These are phyloP conservation scores for Mikania micrantha DNA, from an alignment of 129 eudicot species.

Conservation along the genomic window DNA sequence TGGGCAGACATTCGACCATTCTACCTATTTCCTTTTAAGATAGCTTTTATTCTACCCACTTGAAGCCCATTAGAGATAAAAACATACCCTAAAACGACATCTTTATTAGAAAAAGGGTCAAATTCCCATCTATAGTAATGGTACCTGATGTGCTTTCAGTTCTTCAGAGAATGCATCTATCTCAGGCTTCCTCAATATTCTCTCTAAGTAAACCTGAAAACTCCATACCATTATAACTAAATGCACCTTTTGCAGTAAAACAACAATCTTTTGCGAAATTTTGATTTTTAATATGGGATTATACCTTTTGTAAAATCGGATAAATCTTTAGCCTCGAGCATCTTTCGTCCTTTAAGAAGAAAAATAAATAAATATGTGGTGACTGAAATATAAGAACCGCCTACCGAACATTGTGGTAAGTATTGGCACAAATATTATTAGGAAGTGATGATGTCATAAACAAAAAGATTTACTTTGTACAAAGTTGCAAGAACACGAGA, in stretches of 20 bases:
- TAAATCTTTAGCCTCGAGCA: conserved; percentile 91
- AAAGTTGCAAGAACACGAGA: conserved; percentile 98
- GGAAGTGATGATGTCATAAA: neutral
- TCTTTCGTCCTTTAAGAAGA: conserved; percentile 73
- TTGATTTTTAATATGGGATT: neutral
- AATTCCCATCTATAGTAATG: neutral
- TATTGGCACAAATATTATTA: conserved; percentile 6
- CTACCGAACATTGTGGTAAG: neutral
- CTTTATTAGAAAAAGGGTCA: neutral
- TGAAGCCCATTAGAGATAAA: neutral
- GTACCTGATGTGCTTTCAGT: conserved; percentile 95
- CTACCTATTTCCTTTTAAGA: neutral
- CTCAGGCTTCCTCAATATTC: conserved; percentile 93
- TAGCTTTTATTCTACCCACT: neutral
- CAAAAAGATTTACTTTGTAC: conserved; percentile 60
- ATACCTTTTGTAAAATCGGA: conserved; percentile 95
- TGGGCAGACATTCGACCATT: neutral
- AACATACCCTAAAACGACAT: neutral
- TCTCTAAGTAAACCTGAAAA: conserved; percentile 85
- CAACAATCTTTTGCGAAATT: neutral
- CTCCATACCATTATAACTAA: conserved; percentile 5
- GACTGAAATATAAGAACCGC: neutral
- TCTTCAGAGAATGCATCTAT: conserved; percentile 98
- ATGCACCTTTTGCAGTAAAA: neutral
- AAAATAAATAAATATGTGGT: neutral